phyloP scores from a whole-genome alignment of 768 basidiomycete species.

The Psilocybe subaeruginosa region DNA sequence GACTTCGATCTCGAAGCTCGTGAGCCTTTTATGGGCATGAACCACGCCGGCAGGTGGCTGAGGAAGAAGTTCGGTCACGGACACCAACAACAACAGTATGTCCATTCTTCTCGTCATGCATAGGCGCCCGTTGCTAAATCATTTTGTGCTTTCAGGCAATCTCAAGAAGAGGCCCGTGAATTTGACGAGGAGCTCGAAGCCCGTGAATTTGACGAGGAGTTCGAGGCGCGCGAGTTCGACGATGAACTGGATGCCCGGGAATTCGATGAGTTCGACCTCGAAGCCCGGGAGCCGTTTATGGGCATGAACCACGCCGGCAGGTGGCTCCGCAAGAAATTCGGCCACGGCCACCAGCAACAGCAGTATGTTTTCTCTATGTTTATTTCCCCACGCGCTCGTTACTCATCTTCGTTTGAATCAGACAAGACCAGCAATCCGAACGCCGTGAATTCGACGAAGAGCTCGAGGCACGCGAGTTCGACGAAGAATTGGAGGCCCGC shows the following conservation, averaged over 20 bases:
- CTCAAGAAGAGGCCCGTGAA: slow-evolving; percentile 16
- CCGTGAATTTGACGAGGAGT: slow-evolving; percentile 18
- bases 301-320: not conserved
- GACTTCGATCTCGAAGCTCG: slow-evolving; percentile 10
- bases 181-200: slow-evolving; percentile 15
- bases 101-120: not conserved
- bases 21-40: slow-evolving; percentile 11
- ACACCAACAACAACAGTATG: not conserved
- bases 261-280: not conserved
- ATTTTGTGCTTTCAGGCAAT: not conserved
- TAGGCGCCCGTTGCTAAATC: not conserved
- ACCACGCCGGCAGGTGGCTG: slow-evolving; percentile 5
- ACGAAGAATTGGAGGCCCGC: slow-evolving; percentile 13
- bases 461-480: slow-evolving; percentile 18
- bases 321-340: not conserved
- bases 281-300: not conserved
- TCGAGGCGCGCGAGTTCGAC: slow-evolving; percentile 7
- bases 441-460: slow-evolving; percentile 16
- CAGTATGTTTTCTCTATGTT: not conserved
- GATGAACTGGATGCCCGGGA: slow-evolving; percentile 4
- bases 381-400: not conserved
- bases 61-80: not conserved
- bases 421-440: slow-evolving; percentile 5
- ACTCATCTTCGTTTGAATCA: not conserved
- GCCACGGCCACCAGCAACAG: not conserved